Conservation (phyloP, 1,139 yeast genomes). For the Hanseniaspora sp. region DNA sequence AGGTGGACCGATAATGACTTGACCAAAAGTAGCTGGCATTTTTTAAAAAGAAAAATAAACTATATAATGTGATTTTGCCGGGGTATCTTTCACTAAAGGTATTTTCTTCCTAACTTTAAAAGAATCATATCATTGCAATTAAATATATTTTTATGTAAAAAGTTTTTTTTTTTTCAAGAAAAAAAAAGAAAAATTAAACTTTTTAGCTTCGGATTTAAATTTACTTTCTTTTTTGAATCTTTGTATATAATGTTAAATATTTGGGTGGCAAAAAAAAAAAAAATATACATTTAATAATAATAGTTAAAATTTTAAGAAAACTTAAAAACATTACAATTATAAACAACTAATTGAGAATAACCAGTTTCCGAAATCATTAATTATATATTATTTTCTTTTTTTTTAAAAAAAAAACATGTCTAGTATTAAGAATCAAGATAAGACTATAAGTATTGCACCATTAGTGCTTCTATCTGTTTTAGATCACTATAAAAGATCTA, state of each 20-base stretch:
- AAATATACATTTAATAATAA: background rate
- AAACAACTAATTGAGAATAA: background rate
- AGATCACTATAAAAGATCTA: constrained; percentile 84
- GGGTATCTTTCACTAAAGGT: too few relatives aligned
- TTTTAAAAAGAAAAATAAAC: background rate
- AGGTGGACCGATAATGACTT: constrained; percentile 93
- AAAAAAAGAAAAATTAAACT: too few relatives aligned
- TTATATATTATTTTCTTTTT: background rate
- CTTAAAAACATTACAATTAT: too few relatives aligned
- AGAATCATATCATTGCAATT: too few relatives aligned
- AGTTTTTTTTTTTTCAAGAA: too few relatives aligned
- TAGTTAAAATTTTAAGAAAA: too few relatives aligned
- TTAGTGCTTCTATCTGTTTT: constrained; percentile 86
- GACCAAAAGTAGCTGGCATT: constrained; percentile 56
- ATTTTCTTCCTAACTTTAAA: background rate
- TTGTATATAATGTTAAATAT: background rate
- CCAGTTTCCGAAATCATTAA: background rate
- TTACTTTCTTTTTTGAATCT: background rate
- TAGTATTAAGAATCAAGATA: constrained; percentile 2
- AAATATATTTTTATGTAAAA: too few relatives aligned
- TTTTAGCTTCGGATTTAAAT: background rate
- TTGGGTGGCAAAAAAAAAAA: constrained; percentile 9
- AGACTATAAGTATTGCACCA: constrained; percentile 77
- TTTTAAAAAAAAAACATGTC: background rate
- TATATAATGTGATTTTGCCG: too few relatives aligned